Base-by-base conservation (phyloP, 148 eudicot species). In the Camellia sinensis region DNA sequence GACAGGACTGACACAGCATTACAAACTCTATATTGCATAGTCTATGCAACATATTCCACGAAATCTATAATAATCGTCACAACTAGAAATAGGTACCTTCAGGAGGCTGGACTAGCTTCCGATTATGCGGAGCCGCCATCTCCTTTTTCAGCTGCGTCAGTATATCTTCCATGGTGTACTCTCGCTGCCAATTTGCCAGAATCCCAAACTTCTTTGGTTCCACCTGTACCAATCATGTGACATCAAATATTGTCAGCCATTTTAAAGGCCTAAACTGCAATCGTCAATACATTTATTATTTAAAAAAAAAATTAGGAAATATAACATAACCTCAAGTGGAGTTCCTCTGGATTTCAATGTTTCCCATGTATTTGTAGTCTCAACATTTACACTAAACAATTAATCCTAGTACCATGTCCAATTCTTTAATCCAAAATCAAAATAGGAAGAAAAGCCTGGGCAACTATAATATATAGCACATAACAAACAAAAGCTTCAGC, bases 101-200 rank as follows among this genome's bases (percentile, higher is more conserved):
- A 0, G 89, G 88, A 37, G 91, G 89, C 77, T 89, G 91, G 68
- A 85, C 91, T 22, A 89, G 86, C 80, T 89, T 89, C 21, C 91
- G 89, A 83, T 89, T 89, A 41, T 89, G 87, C 2, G 89, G 82
- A 44, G 88, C 69, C 9, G 89, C 86, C 91, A 89, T 89, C 72
- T 89, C 92, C 69, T 89, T 89, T 62, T 86, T 89, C 80, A 89
- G 82, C 73, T 87, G 90, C 14, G 85, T 84, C 81, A 89, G 81
- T 67, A 89, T 82, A 53, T 89, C 90, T 74, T 89, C 92, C 92
- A 89, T 89, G 18, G 92, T 89, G 86, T 82, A 85, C 77, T 89
- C 89, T 3, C 92, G 68, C 72, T 87, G 88, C 92, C 92, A 89
- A 77, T 89, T 89, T 29, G 87, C 81, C 6, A 89, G 87, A 44